phyloP scores from a whole-genome alignment of 306 rosid species.

The Quercus suber region DNA sequence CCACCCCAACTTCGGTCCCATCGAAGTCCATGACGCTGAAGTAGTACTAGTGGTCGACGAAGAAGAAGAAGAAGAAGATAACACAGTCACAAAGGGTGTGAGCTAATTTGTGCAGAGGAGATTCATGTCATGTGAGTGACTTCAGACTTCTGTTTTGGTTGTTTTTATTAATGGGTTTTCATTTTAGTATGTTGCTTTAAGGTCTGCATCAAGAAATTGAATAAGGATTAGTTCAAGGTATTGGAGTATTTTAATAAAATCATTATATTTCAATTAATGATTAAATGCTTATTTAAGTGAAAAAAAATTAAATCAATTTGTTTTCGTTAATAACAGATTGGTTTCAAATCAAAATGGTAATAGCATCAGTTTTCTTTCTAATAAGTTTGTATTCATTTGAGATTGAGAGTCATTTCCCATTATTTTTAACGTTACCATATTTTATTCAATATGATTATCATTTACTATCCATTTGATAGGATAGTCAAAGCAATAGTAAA shows the following conservation, averaged over 20 bases:
- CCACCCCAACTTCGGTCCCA: not conserved
- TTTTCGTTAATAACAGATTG: too few species aligned
- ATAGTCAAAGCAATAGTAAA: too few species aligned
- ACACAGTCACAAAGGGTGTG: not conserved
- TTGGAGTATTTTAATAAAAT: not conserved
- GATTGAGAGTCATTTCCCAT: too few species aligned
- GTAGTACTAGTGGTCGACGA: not conserved
- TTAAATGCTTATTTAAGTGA: too few species aligned
- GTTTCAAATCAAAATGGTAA: too few species aligned
- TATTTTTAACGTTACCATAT: not conserved
- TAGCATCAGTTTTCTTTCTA: too few species aligned
- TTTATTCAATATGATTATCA: too few species aligned
- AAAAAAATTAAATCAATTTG: too few species aligned
- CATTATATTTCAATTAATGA: too few species aligned
- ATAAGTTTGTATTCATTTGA: too few species aligned
- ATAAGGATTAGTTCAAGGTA: not conserved
- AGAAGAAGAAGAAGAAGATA: not conserved
- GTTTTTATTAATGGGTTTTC: not conserved
- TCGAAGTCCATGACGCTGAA: not conserved
- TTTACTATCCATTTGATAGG: too few species aligned
- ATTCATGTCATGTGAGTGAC: conserved; percentile 13
- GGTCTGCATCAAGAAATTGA: not conserved
- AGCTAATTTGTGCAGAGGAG: not conserved
- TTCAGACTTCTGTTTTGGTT: not conserved
- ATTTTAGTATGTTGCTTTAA: not conserved